These are phyloP conservation scores for Tephrocybe sp. DNA, from an alignment of 768 basidiomycete species.

Conservation along the genomic window DNA sequence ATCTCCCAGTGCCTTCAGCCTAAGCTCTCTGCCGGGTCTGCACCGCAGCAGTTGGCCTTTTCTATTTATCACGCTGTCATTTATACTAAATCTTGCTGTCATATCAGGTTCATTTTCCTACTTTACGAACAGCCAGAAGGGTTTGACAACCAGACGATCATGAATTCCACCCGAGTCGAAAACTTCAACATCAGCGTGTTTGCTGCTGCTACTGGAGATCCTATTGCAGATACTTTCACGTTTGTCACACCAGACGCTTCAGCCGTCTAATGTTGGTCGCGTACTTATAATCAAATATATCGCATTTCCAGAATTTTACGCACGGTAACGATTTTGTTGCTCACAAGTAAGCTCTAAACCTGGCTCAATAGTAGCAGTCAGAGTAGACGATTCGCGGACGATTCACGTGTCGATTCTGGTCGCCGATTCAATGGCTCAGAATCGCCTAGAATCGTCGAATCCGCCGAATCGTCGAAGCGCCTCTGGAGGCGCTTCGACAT, in stretches of 20 bases:
- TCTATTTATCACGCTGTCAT: slow-evolving; percentile 27
- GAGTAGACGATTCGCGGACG: no score
- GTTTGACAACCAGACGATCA: slow-evolving; percentile 30
- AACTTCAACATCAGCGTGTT: slow-evolving; percentile 34
- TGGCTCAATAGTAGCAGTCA: no score
- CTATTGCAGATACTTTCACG: slow-evolving; percentile 37
- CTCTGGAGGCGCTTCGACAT: no score
- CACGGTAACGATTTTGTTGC: no score
- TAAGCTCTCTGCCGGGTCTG: slow-evolving; percentile 40
- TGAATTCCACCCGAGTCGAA: slow-evolving; percentile 21
- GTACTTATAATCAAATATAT: background rate
- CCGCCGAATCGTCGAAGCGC: no score
- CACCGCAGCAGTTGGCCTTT: slow-evolving; percentile 38
- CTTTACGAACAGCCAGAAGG: slow-evolving; percentile 32
- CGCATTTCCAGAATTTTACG: background rate
- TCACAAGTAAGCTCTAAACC: no score
- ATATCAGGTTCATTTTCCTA: slow-evolving; percentile 17
- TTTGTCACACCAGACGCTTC: slow-evolving; percentile 26
- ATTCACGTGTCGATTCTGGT: no score
- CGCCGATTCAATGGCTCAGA: no score
- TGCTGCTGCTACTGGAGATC: slow-evolving; percentile 26
- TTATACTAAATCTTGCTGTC: background rate
- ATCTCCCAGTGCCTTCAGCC: slow-evolving; percentile 41
- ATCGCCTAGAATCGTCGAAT: no score
- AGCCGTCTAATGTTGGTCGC: background rate